A percentile compares a stretch with the other conserved stretches of the same genome.
Conservation (phyloP, 75 land plant species). For the Pinus albicaulis region DNA sequence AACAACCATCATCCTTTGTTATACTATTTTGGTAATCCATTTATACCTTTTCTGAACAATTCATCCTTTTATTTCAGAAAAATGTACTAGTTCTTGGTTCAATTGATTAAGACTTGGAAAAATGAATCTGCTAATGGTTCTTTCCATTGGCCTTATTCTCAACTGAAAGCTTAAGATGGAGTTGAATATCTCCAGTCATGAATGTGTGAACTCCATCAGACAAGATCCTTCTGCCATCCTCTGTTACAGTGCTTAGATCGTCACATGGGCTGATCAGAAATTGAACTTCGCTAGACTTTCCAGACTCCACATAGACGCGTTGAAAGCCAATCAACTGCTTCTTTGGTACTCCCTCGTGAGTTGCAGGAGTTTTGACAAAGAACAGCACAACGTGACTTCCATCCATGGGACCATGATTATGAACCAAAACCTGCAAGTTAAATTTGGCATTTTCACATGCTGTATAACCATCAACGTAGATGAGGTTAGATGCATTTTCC, state of each 20-base stretch:
- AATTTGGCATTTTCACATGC: slow-evolving; percentile 45
- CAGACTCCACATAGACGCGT: slow-evolving; percentile 26
- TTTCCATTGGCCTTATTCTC: background rate
- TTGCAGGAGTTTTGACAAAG: slow-evolving; percentile 35
- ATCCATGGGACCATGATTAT: slow-evolving; percentile 53
- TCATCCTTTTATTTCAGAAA: no score
- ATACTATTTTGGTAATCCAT: no score
- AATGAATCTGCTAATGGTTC: no score
- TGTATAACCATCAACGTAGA: slow-evolving; percentile 27
- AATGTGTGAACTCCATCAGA: slow-evolving; percentile 58
- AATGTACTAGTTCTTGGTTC: no score
- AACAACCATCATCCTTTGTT: no score
- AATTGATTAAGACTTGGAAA: no score
- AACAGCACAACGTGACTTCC: slow-evolving; percentile 68
- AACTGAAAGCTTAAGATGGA: background rate
- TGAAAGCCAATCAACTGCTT: slow-evolving; percentile 78
- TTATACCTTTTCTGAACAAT: no score
- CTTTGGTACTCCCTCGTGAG: slow-evolving; percentile 40
- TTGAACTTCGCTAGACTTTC: slow-evolving; percentile 15
- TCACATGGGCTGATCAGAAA: slow-evolving; percentile 58
- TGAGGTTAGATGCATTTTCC: slow-evolving; percentile 7
- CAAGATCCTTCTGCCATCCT: slow-evolving; percentile 51
- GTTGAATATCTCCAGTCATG: slow-evolving; percentile 28
- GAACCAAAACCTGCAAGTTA: slow-evolving; percentile 39
- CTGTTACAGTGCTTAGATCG: slow-evolving; percentile 55